Conservation (phyloP, 805 yeast species). For the Yamadazyma philogaea region DNA sequence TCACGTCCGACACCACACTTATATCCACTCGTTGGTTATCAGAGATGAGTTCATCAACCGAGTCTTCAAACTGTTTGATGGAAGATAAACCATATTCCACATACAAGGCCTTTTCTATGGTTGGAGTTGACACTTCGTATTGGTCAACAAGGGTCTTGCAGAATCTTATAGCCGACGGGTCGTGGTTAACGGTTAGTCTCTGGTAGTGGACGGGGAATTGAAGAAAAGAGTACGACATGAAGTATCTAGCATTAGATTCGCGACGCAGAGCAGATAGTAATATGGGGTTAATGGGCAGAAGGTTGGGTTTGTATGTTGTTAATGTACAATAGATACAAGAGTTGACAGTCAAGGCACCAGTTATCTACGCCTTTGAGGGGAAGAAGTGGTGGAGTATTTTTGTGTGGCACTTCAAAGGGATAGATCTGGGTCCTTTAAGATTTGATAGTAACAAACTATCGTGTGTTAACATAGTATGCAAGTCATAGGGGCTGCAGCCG, state of each 20-base stretch:
- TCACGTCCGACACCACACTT: slow-evolving; percentile 6
- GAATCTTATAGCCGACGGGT: not conserved
- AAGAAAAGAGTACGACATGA: not conserved
- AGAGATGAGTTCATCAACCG: slow-evolving; percentile 11
- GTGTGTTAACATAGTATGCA: too few species aligned
- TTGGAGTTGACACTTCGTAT: not conserved
- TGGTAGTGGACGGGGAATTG: slow-evolving; percentile 1
- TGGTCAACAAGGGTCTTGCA: not conserved
- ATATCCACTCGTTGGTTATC: not conserved
- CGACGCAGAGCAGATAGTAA: slow-evolving; percentile 3
- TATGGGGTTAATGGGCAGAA: too few species aligned
- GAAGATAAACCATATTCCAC: not conserved
- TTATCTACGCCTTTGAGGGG: too few species aligned
- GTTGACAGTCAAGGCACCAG: too few species aligned
- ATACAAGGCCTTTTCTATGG: not conserved
- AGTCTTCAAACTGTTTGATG: slow-evolving; percentile 7
- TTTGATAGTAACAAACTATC: too few species aligned
- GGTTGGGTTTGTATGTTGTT: too few species aligned
- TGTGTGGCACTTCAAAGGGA: too few species aligned
- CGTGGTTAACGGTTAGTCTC: not conserved
- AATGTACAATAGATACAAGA: too few species aligned
- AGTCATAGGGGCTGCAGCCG: too few species aligned
- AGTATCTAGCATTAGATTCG: not conserved
- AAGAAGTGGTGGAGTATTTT: too few species aligned
- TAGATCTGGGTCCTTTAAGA: too few species aligned